phyloP scores from a whole-genome alignment of 208 protist genomes.

The Blechomonas ayalai region DNA sequence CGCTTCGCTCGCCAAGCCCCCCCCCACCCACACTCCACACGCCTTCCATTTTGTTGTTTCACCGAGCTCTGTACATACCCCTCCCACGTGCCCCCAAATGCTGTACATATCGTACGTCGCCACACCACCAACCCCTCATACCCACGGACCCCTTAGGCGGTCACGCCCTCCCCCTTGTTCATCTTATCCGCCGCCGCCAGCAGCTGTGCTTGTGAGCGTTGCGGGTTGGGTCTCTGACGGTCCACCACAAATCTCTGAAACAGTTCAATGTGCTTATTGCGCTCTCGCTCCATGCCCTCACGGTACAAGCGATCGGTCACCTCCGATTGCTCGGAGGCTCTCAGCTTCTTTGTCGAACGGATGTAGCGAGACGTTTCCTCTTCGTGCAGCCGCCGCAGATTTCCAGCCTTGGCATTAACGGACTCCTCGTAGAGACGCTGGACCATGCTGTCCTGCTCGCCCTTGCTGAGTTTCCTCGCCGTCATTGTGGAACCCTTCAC shows the following conservation, averaged over 20 bases:
- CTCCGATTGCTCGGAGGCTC: constrained; percentile 22
- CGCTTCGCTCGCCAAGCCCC: too few species aligned
- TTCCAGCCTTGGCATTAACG: constrained; percentile 36
- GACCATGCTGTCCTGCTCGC: constrained; percentile 45
- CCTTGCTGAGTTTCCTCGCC: constrained; percentile 7
- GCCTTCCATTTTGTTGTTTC: too few species aligned
- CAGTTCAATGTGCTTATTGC: constrained; percentile 62
- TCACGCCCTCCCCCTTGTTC: constrained; percentile 46
- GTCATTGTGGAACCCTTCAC: constrained; percentile 31
- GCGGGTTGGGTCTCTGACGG: constrained; percentile 12
- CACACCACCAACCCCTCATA: not conserved
- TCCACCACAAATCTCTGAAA: constrained; percentile 71
- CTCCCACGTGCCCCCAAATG: too few species aligned
- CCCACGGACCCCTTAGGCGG: constrained; percentile 9
- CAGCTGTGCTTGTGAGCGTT: constrained; percentile 28
- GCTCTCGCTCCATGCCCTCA: constrained; percentile 68
- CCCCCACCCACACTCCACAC: too few species aligned
- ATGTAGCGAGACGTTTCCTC: constrained; percentile 17
- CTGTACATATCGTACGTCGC: not conserved
- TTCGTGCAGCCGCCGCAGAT: constrained; percentile 34
- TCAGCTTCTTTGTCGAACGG: constrained; percentile 24
- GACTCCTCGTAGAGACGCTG: constrained; percentile 66
- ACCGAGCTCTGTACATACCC: too few species aligned
- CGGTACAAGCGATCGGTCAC: constrained; percentile 52
- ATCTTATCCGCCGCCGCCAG: constrained; percentile 45